These are phyloP conservation scores for Leccinum disarticulatum DNA, from an alignment of 768 basidiomycete genomes.

Conservation along the genomic window DNA sequence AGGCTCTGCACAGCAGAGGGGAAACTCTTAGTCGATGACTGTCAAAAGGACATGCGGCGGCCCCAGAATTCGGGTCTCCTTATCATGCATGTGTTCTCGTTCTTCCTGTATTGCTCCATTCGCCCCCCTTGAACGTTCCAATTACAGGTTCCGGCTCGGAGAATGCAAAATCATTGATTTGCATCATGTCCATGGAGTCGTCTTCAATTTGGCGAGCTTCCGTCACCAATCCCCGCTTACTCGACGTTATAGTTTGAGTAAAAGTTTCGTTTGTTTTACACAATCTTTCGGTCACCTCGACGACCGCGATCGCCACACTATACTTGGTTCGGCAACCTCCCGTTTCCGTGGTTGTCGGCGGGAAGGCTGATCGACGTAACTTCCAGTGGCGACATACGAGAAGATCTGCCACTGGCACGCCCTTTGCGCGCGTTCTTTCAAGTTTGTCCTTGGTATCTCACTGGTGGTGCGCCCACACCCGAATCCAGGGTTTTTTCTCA, in stretches of 20 bases:
- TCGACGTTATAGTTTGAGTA: background rate
- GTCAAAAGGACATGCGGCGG: constrained; percentile 21
- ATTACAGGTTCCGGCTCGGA: background rate
- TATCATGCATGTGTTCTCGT: constrained; percentile 2
- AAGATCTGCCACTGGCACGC: constrained; percentile 29
- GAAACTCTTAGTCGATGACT: constrained; percentile 2
- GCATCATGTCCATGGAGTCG: background rate
- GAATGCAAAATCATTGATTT: background rate
- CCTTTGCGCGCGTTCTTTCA: constrained; percentile 28
- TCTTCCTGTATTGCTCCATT: constrained; percentile 6
- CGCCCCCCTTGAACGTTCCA: constrained; percentile 28
- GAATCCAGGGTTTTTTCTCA: constrained; percentile 25
- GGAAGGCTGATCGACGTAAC: constrained; percentile 13
- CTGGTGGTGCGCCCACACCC: constrained; percentile 16
- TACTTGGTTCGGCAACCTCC: constrained; percentile 2
- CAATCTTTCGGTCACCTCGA: constrained; percentile 6
- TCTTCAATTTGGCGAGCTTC: constrained; percentile 2
- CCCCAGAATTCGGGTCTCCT: constrained; percentile 21
- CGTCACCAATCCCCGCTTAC: constrained; percentile 1
- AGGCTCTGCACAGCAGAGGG: background rate
- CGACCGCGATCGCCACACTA: background rate
- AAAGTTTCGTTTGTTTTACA: constrained; percentile 16
- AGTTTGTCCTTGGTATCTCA: constrained; percentile 13
- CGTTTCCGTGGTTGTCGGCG: constrained; percentile 16
- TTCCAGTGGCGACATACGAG: constrained; percentile 17